Percentiles rank a stretch among this genome's conserved stretches.
Conservation (phyloP, 805 yeast species). For the Saccharomyces eubayanus region DNA sequence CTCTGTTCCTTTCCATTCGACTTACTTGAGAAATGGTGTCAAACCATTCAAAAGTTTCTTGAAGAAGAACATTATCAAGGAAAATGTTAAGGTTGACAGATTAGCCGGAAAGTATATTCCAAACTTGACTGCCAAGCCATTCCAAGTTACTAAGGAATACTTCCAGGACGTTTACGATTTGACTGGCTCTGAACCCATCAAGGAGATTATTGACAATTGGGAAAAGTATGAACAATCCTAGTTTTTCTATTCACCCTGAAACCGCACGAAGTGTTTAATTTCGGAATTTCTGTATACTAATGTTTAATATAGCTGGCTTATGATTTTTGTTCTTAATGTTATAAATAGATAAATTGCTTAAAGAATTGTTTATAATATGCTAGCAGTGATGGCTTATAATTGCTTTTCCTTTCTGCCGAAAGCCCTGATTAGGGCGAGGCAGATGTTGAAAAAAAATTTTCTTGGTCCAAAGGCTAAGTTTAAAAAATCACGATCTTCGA, state of each 20-base stretch:
- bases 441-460: not conserved
- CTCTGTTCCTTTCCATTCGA: slow-evolving; percentile 99
- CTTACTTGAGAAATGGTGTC: slow-evolving; percentile 97
- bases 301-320: not conserved
- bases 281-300: not conserved
- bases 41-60: slow-evolving; percentile 98
- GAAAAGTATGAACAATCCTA: slow-evolving; percentile 51
- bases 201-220: slow-evolving; percentile 90
- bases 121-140: slow-evolving; percentile 96
- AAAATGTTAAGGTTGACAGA: slow-evolving; percentile 90
- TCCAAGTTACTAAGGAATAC: slow-evolving; percentile 90
- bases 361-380: not conserved
- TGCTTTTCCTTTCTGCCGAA: not conserved
- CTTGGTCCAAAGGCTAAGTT: not conserved
- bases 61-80: slow-evolving; percentile 89
- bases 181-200: slow-evolving; percentile 87
- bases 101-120: slow-evolving; percentile 95
- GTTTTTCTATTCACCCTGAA: not conserved
- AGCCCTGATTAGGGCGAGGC: not conserved
- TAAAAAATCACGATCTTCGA: not conserved
- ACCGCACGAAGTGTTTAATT: not conserved
- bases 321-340: not conserved
- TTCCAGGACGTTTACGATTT: slow-evolving; percentile 91
- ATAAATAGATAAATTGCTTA: not conserved
- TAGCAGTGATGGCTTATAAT: not conserved